Evolutionary conservation across 805 yeast genomes (phyloP).

Genomic region (Metschnikowia colocasiae): DNA sequence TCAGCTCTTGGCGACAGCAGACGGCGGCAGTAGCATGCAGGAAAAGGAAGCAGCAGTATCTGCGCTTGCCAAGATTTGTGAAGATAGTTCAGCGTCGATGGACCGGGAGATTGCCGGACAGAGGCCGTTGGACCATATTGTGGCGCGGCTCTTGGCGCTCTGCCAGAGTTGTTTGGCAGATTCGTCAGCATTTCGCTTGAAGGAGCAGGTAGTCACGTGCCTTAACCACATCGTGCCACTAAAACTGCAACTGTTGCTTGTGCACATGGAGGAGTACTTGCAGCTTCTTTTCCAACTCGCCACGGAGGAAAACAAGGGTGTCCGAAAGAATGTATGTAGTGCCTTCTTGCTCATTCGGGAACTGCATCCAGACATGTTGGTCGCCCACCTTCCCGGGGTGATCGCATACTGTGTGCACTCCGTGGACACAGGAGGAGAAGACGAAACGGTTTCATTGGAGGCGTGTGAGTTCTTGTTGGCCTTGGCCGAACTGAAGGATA

Average conservation of each 20-base stretch:
- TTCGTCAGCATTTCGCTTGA: constrained; percentile 49
- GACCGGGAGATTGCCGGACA: constrained; percentile 63
- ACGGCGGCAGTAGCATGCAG: constrained; percentile 4
- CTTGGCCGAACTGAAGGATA: constrained; percentile 43
- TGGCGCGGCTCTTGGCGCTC: constrained; percentile 23
- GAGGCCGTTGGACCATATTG: constrained; percentile 63
- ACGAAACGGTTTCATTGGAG: constrained; percentile 79
- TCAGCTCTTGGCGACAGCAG: constrained; percentile 55
- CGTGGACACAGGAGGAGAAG: constrained; percentile 45
- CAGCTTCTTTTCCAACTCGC: constrained; percentile 67
- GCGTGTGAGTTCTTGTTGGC: constrained; percentile 89
- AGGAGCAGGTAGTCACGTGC: constrained; percentile 65
- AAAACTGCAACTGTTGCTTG: constrained; percentile 61
- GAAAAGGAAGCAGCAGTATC: constrained; percentile 73
- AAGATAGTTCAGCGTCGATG: constrained; percentile 68
- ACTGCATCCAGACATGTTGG: constrained; percentile 72
- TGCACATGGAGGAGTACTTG: constrained; percentile 64
- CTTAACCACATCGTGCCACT: constrained; percentile 71
- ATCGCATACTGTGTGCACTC: constrained; percentile 79
- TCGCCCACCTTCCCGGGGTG: constrained; percentile 83
- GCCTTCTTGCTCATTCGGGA: constrained; percentile 72
- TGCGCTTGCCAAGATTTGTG: constrained; percentile 85
- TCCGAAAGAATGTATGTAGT: constrained; percentile 71
- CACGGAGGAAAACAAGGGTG: constrained; percentile 50
- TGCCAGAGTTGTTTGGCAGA: not conserved